Evolutionary conservation across 306 rosid species (phyloP).

Genomic region (Pyrus communis): DNA sequence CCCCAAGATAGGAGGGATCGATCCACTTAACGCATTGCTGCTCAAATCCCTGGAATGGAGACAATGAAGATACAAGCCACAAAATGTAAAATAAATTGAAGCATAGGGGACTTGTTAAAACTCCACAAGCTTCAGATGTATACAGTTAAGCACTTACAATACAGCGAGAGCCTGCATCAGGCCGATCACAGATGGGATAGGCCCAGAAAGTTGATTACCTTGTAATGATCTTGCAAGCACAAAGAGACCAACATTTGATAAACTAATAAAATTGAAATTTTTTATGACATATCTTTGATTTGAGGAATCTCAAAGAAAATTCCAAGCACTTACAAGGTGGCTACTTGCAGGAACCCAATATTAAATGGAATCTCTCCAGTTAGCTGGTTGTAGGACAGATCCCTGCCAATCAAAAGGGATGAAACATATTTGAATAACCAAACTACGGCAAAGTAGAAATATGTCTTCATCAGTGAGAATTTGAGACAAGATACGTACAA

Average conservation of each 20-base stretch:
- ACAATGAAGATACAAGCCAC: background rate
- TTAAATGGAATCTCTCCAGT: conserved; percentile 84
- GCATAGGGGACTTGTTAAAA: background rate
- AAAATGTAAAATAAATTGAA: background rate
- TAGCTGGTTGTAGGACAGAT: conserved; percentile 69
- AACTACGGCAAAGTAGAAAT: background rate
- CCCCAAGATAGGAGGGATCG: conserved; percentile 84
- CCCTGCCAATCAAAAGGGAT: conserved; percentile 34
- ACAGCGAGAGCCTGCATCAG: conserved; percentile 99
- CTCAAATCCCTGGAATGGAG: conserved; percentile 70
- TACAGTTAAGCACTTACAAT: conserved; percentile 49
- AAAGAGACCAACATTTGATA: conserved; percentile 9
- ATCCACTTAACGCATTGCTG: conserved; percentile 67
- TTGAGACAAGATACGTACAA: conserved; percentile 61
- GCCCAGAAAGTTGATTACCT: conserved; percentile 81
- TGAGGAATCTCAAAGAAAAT: background rate
- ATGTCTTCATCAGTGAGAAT: background rate
- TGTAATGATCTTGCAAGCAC: conserved; percentile 66
- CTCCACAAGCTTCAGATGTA: background rate
- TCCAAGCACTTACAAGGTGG: conserved; percentile 57
- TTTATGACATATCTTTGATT: background rate
- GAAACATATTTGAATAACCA: background rate
- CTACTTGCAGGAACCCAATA: conserved; percentile 86
- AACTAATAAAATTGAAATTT: background rate
- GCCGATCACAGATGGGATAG: conserved; percentile 81